Conservation (phyloP, 2,329 filamentous ascomycete genomes). For the Teratosphaeria zuluensis region DNA sequence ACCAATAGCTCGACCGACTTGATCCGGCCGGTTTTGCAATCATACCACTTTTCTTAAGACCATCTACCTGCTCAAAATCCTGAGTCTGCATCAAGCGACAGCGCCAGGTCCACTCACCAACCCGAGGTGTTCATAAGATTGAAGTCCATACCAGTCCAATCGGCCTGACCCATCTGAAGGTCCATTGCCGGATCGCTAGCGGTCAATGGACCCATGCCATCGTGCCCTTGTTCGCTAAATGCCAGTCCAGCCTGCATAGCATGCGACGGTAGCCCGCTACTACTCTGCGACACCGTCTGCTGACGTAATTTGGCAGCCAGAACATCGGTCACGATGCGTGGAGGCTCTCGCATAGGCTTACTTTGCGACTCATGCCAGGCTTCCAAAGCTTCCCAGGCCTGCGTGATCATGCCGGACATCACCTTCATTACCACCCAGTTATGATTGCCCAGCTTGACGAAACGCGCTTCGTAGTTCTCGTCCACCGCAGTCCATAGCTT, state of each 20-base stretch:
- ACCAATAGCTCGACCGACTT: too few relatives aligned
- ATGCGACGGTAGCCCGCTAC: not conserved
- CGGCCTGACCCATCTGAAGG: not conserved
- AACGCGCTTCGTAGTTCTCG: slow-evolving; percentile 35
- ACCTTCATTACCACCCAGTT: slow-evolving; percentile 23
- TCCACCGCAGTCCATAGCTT: slow-evolving; percentile 37
- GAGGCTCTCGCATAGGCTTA: not conserved
- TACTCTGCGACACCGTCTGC: not conserved
- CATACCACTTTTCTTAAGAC: too few relatives aligned
- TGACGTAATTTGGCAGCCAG: not conserved
- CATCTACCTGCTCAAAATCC: too few relatives aligned
- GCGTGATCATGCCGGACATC: slow-evolving; percentile 50
- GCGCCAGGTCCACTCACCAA: not conserved
- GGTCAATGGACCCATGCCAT: not conserved
- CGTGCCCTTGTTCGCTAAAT: not conserved
- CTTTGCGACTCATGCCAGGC: not conserved
- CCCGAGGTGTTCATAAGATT: not conserved
- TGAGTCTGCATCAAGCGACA: too few relatives aligned
- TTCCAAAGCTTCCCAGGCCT: slow-evolving; percentile 47
- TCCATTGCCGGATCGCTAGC: not conserved
- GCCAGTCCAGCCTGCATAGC: not conserved
- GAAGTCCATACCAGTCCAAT: not conserved
- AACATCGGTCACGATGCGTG: not conserved
- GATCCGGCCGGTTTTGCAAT: too few relatives aligned
- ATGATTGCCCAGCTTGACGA: slow-evolving; percentile 5